Evolutionary conservation across 164 flowering plant genomes (phyloP).

Genomic region (Berberis vulgaris): DNA sequence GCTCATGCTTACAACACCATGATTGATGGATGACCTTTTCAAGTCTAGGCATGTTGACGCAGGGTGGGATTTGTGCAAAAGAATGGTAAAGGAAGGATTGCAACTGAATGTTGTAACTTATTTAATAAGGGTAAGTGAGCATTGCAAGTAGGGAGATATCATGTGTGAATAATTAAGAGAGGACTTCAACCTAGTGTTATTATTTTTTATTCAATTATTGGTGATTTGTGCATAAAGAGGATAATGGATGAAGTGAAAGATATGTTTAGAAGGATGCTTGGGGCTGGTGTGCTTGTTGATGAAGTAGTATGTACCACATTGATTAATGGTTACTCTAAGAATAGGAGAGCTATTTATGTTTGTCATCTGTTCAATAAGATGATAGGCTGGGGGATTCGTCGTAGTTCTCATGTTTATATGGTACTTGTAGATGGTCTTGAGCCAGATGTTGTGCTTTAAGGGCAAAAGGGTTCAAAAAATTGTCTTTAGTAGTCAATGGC

Average conservation of each 20-base stretch:
- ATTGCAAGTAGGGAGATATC: constrained; percentile 36
- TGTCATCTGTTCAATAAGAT: constrained; percentile 37
- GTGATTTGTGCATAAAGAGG: constrained; percentile 31
- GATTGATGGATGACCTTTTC: constrained; percentile 37
- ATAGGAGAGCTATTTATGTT: constrained; percentile 38
- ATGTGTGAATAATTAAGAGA: constrained; percentile 30
- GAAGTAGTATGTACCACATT: constrained; percentile 37
- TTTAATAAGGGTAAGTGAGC: constrained; percentile 33
- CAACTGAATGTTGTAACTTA: constrained; percentile 36
- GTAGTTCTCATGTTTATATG: constrained; percentile 37
- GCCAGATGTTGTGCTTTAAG: constrained; percentile 44
- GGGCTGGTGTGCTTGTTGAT: constrained; percentile 46
- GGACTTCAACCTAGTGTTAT: constrained; percentile 56
- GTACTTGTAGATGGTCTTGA: constrained; percentile 49
- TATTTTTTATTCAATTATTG: constrained; percentile 45
- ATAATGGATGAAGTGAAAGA: constrained; percentile 42
- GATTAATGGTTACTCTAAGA: constrained; percentile 55
- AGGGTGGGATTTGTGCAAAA: constrained; percentile 22
- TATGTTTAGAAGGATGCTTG: constrained; percentile 43
- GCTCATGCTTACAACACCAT: constrained; percentile 38
- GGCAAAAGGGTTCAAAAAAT: too few species aligned
- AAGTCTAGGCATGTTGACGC: constrained; percentile 30
- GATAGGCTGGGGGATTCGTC: constrained; percentile 29
- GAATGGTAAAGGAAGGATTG: constrained; percentile 31
- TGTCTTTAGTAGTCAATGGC: too few species aligned